These are phyloP conservation scores for Viola odorata DNA, from an alignment of 345 rosid genomes.

Conservation along the genomic window DNA sequence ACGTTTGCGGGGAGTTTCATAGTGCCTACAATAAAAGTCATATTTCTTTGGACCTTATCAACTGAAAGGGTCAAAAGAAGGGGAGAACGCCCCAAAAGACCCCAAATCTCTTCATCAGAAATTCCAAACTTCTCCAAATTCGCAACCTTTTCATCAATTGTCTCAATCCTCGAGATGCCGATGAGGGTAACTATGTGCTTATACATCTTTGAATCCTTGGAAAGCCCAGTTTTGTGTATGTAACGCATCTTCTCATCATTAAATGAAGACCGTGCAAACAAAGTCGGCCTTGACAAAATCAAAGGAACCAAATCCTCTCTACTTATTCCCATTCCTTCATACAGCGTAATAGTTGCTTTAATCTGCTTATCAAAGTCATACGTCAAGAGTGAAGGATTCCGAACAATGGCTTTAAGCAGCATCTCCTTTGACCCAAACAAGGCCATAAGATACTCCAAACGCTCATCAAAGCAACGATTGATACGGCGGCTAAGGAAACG, in stretches of 20 bases:
- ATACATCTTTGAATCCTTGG: constrained; percentile 56
- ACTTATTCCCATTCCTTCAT: constrained; percentile 51
- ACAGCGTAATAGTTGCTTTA: constrained; percentile 48
- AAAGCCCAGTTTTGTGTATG: constrained; percentile 50
- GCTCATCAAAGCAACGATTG: constrained; percentile 54
- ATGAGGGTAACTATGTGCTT: constrained; percentile 56
- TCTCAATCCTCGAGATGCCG: constrained; percentile 63
- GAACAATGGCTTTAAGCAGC: constrained; percentile 53
- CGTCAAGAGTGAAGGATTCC: constrained; percentile 73
- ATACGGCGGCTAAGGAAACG: constrained; percentile 59
- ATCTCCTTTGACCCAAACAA: constrained; percentile 56
- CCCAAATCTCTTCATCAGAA: constrained; percentile 61
- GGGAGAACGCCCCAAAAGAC: constrained; percentile 52
- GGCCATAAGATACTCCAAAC: constrained; percentile 42
- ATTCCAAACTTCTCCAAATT: constrained; percentile 74
- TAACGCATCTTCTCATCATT: constrained; percentile 55
- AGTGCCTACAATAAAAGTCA: constrained; percentile 66
- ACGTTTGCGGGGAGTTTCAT: constrained; percentile 53
- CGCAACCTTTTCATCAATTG: constrained; percentile 56
- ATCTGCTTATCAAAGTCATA: constrained; percentile 53
- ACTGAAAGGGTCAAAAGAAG: constrained; percentile 52
- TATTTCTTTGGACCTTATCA: constrained; percentile 81
- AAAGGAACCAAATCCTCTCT: constrained; percentile 43
- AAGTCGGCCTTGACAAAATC: constrained; percentile 63
- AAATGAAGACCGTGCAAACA: constrained; percentile 65